Conservation (phyloP, 805 yeast species). For the Brettanomyces sp. region DNA sequence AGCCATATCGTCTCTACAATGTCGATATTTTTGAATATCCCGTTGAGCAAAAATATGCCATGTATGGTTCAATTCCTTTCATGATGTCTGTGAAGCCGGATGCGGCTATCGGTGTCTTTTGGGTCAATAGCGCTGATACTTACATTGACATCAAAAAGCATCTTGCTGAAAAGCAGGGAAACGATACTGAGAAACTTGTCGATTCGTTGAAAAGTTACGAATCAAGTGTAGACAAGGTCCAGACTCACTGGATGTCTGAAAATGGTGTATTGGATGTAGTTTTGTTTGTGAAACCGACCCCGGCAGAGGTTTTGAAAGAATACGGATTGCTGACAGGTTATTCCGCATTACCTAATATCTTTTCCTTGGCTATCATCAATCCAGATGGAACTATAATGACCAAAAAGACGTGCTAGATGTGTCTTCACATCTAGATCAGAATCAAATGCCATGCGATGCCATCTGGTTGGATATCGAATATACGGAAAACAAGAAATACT, state of each 20-base stretch:
- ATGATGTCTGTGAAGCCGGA: constrained; percentile 58
- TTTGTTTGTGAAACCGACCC: constrained; percentile 49
- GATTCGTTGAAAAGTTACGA: background rate
- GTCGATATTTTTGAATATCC: constrained; percentile 96
- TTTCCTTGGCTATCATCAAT: constrained; percentile 91
- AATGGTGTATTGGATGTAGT: constrained; percentile 75
- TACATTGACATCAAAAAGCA: constrained; percentile 60
- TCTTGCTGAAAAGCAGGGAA: constrained; percentile 1
- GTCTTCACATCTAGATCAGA: constrained; percentile 56
- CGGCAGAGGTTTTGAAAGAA: constrained; percentile 43
- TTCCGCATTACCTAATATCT: constrained; percentile 62
- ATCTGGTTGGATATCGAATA: constrained; percentile 96
- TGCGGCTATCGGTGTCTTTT: constrained; percentile 67
- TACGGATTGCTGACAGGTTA: constrained; percentile 70
- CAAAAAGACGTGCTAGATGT: constrained; percentile 78
- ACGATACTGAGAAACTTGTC: constrained; percentile 6
- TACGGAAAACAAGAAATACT: constrained; percentile 76
- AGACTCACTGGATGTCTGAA: constrained; percentile 91
- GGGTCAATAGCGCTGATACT: constrained; percentile 92
- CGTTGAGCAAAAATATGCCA: constrained; percentile 59
- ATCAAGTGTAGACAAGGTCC: constrained; percentile 6
- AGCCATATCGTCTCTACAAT: constrained; percentile 83
- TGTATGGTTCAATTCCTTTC: constrained; percentile 94
- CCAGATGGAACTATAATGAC: constrained; percentile 94
- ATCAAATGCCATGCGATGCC: constrained; percentile 76